Conservation (phyloP, 257 asterid genomes). For the Gentiana macrophylla region DNA sequence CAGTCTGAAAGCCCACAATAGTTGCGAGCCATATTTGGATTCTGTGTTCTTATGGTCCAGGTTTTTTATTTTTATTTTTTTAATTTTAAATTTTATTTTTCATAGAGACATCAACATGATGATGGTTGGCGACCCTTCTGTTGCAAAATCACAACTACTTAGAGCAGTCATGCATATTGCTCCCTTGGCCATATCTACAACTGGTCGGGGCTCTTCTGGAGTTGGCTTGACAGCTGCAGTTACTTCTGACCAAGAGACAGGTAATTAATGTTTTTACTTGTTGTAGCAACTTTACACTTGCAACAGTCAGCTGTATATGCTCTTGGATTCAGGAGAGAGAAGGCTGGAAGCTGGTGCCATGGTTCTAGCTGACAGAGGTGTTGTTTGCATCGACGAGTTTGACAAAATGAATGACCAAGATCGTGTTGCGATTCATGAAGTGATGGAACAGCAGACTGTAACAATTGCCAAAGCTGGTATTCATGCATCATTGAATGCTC, state of each 20-base stretch:
- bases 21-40: neutral
- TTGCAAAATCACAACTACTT: slow-evolving; percentile 92
- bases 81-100: neutral
- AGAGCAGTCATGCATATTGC: slow-evolving; percentile 97
- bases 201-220: slow-evolving; percentile 98
- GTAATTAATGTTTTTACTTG: slow-evolving; percentile 23
- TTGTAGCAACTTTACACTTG: neutral
- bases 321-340: slow-evolving; percentile 50
- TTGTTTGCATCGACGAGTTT: slow-evolving; percentile 93
- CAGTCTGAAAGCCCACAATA: neutral
- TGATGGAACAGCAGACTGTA: slow-evolving; percentile 99
- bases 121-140: slow-evolving; percentile 99
- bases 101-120: slow-evolving; percentile 91
- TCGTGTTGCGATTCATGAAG: slow-evolving; percentile 97
- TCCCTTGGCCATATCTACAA: slow-evolving; percentile 94
- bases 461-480: slow-evolving; percentile 99
- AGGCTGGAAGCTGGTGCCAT: slow-evolving; percentile 97
- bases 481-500: slow-evolving; percentile 94
- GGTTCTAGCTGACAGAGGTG: slow-evolving; percentile 98
- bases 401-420: slow-evolving; percentile 98
- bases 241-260: slow-evolving; percentile 97
- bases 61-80: neutral
- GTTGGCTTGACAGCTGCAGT: slow-evolving; percentile 99
- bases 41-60: slow-evolving; percentile 9
- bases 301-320: slow-evolving; percentile 12